Evolutionary conservation across 495 filamentous ascomycete species (phyloP).

Genomic region (Aspergillus ellipticus): DNA sequence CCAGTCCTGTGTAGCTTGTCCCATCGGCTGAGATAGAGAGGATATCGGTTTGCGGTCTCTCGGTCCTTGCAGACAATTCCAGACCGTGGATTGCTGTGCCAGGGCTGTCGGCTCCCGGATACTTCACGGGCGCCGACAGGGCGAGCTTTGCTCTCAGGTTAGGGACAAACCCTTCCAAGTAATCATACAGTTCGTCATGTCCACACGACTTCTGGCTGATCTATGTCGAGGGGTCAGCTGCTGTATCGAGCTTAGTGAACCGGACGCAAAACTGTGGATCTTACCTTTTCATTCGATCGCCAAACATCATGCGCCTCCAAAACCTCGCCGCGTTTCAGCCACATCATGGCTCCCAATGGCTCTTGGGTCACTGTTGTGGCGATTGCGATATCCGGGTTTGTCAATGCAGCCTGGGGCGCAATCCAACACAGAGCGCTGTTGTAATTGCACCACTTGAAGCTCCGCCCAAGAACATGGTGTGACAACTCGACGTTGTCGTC

Average conservation of each 20-base stretch:
- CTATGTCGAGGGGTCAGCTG: neutral
- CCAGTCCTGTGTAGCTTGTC: slow-evolving; percentile 9
- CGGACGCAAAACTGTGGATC: too few species aligned
- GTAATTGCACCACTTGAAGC: slow-evolving; percentile 19
- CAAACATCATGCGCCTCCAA: slow-evolving; percentile 12
- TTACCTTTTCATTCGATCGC: slow-evolving; percentile 4
- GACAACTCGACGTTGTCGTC: slow-evolving; percentile 7
- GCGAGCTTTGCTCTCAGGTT: slow-evolving; percentile 7
- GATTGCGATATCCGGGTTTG: slow-evolving; percentile 3
- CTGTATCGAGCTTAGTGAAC: neutral
- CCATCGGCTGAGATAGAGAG: slow-evolving; percentile 15
- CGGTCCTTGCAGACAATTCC: slow-evolving; percentile 7
- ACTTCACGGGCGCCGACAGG: slow-evolving; percentile 1
- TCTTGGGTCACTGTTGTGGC: slow-evolving; percentile 9
- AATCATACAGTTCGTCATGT: slow-evolving; percentile 7
- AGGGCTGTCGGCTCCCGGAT: neutral
- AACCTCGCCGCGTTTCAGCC: slow-evolving; percentile 12
- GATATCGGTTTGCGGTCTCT: slow-evolving; percentile 7
- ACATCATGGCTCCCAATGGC: slow-evolving; percentile 16
- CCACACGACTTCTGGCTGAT: neutral
- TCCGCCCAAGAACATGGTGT: slow-evolving; percentile 14
- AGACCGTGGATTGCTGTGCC: slow-evolving; percentile 9
- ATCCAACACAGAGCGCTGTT: slow-evolving; percentile 18
- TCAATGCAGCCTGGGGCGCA: slow-evolving; percentile 5
- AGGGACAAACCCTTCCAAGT: slow-evolving; percentile 10